phyloP scores from a whole-genome alignment of 2,329 filamentous ascomycete species.

The Nemania bipapillata region DNA sequence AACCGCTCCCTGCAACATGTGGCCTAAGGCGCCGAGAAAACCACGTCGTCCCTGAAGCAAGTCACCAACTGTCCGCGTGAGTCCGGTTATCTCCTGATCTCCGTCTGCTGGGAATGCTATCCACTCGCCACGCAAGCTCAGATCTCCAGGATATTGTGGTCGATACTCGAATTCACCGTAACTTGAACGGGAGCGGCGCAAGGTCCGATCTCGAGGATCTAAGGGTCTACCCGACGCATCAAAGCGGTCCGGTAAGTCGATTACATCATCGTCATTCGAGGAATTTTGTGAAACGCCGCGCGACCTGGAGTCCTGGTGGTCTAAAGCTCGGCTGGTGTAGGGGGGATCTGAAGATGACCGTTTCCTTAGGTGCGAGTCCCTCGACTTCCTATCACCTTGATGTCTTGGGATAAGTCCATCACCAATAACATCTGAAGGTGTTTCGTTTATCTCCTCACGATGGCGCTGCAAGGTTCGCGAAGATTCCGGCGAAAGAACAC shows the following conservation, averaged over 20 bases:
- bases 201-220: slow-evolving; percentile 23
- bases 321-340: slow-evolving; percentile 34
- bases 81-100: not conserved
- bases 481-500: slow-evolving; percentile 50
- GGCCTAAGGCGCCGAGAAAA: slow-evolving; percentile 34
- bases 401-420: not conserved
- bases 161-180: slow-evolving; percentile 34
- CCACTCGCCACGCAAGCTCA: slow-evolving; percentile 31
- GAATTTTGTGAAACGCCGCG: slow-evolving; percentile 28
- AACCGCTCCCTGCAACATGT: slow-evolving; percentile 26
- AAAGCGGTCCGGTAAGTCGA: slow-evolving; percentile 50
- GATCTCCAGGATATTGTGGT: slow-evolving; percentile 33
- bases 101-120: slow-evolving; percentile 19
- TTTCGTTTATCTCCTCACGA: slow-evolving; percentile 36
- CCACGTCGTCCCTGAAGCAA: slow-evolving; percentile 33
- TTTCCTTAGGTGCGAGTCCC: slow-evolving; percentile 21
- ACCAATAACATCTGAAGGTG: slow-evolving; percentile 24
- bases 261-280: slow-evolving; percentile 45
- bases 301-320: slow-evolving; percentile 26
- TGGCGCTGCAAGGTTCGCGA: slow-evolving; percentile 46
- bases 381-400: not conserved
- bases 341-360: slow-evolving; percentile 45
- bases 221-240: slow-evolving; percentile 46
- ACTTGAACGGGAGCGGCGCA: slow-evolving; percentile 22
- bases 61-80: slow-evolving; percentile 30